Conservation (phyloP, 208 protist species). For the Angomonas ambiguus region DNA sequence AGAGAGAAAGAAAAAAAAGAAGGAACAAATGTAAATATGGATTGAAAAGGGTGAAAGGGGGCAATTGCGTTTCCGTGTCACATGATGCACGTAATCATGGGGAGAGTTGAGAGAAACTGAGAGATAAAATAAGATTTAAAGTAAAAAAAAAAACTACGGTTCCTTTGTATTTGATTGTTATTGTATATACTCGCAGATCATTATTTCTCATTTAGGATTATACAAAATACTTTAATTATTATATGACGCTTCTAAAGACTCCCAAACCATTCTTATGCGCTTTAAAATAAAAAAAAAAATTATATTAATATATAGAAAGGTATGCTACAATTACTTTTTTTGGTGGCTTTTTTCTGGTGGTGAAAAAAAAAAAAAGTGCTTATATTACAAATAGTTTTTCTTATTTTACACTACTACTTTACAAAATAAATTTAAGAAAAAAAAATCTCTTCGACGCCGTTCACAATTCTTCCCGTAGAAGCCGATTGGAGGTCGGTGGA, state of each 20-base stretch:
- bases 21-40: not conserved
- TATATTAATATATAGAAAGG: too few species aligned
- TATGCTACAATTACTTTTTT: too few species aligned
- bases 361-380: too few species aligned
- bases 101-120: not conserved
- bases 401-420: constrained; percentile 6
- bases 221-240: constrained; percentile 6
- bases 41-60: not conserved
- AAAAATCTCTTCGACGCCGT: not conserved
- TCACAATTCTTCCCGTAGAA: not conserved
- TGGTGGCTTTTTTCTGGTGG: too few species aligned
- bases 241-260: too few species aligned
- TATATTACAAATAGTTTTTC: constrained; percentile 4
- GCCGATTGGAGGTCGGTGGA: too few species aligned
- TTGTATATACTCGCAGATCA: not conserved
- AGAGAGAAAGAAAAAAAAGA: constrained; percentile 1
- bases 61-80: too few species aligned
- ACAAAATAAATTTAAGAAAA: constrained; percentile 11
- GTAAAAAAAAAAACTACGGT: constrained; percentile 3
- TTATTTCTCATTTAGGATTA: constrained; percentile 1
- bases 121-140: not conserved
- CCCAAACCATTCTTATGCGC: too few species aligned
- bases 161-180: constrained; percentile 9
- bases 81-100: not conserved
- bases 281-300: too few species aligned